Evolutionary conservation across 495 filamentous ascomycete genomes (phyloP), one percentile per base, ranked within the genome.

Genomic region (Hypomontagnella monticulosa): DNA sequence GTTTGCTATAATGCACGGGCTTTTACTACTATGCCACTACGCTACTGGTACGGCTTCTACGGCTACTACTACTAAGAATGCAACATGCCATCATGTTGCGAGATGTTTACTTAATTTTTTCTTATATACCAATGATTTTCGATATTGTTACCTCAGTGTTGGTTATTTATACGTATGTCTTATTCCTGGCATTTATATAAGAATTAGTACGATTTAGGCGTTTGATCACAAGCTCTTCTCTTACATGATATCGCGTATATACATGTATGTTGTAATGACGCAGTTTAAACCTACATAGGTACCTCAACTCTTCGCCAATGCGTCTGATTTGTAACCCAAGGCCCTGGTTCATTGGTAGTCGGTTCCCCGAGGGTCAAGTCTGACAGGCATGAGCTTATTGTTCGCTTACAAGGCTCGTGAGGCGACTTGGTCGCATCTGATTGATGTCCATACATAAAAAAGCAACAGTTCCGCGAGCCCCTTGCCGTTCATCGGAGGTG

Each of bases 401-500:
- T 52, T 69, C 50, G 60, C 56, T 57, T 63, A 59, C 15, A 27
- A 6, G 23, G 6, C 23, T 27, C 23, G 23, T 27, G 30, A 50
- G 12, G 43, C 46, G 33, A 67, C 55, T 57, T 60, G 43, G 60
- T 43, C 40, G 36, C 50, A 42, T 56, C 14, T 63, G 60, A 54
- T 57, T 53, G 48, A 61, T 37, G n/a, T 55, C 44, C 19, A 18
- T 18, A 58, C 47, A 63, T 38, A 33, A 4, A 34, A 51, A 49
- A 30, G 32, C 34, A 60, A 50, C 40, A 63, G 46, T 57, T 32
- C 46, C 20, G 5, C 23, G 23, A 55, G 16, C 38, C 15, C 9
- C 42, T 36, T 60, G 55, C 66, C 66, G 66, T 64, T 60, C 15
- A 69, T 69, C 66, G 66, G 66, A 69, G 66, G 33, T 37, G 43